A percentile compares a stretch with the other conserved stretches of the same genome.
phyloP scores from a whole-genome alignment of 352 stramenopile genomes.

The Pythium sukuiense region DNA sequence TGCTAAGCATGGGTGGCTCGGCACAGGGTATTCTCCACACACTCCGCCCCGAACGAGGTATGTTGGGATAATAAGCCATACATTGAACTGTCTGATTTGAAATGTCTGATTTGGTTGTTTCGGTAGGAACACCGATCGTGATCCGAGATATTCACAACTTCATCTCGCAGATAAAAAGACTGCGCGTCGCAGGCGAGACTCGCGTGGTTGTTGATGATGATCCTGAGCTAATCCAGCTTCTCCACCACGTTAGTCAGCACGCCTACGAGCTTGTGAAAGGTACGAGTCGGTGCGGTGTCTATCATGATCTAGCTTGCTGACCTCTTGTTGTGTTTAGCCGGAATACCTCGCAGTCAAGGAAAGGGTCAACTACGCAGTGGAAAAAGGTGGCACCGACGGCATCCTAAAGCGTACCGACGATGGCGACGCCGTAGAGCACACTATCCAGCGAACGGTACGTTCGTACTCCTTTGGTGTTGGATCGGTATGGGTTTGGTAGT shows the following conservation, averaged over 20 bases:
- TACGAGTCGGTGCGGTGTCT: too few relatives aligned
- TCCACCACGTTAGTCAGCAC: slow-evolving; percentile 29
- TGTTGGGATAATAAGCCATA: neutral
- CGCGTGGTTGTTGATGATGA: slow-evolving; percentile 15
- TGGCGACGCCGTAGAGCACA: too few relatives aligned
- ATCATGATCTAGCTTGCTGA: too few relatives aligned
- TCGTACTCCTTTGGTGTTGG: too few relatives aligned
- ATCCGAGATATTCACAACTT: neutral
- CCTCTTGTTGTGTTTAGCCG: too few relatives aligned
- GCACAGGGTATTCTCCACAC: neutral
- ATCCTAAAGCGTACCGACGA: too few relatives aligned
- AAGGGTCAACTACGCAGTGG: too few relatives aligned
- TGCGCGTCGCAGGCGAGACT: neutral
- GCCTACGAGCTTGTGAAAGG: slow-evolving; percentile 18
- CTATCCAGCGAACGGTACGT: too few relatives aligned
- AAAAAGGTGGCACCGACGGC: too few relatives aligned
- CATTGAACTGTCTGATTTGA: neutral
- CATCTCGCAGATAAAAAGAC: neutral
- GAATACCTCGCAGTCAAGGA: too few relatives aligned
- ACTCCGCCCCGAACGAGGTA: neutral
- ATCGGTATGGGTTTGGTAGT: too few relatives aligned
- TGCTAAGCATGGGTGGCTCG: neutral
- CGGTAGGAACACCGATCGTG: neutral
- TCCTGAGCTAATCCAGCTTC: slow-evolving; percentile 14
- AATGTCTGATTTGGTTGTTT: neutral